Evolutionary conservation across 2,329 filamentous ascomycete genomes (phyloP).

Genomic region (Cladosporium sp.): DNA sequence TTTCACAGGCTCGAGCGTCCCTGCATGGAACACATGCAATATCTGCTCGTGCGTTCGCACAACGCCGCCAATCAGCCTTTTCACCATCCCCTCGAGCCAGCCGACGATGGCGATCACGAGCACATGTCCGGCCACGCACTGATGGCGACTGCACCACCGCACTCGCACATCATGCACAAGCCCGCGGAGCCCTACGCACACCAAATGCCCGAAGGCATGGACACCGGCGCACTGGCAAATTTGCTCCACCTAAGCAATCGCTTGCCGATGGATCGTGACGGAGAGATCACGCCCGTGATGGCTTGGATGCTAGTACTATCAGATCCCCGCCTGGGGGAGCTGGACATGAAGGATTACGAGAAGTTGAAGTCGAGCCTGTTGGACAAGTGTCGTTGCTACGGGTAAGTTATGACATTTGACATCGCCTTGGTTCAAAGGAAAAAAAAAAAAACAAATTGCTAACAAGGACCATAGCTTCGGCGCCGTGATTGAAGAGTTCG

Average conservation of each 20-base stretch:
- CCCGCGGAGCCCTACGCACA: conserved; percentile 61
- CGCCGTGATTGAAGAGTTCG: conserved; percentile 70
- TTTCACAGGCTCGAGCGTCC: conserved; percentile 75
- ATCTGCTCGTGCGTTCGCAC: conserved; percentile 63
- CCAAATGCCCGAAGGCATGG: conserved; percentile 73
- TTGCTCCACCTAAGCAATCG: conserved; percentile 81
- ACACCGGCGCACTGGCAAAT: conserved; percentile 73
- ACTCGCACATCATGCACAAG: conserved; percentile 58
- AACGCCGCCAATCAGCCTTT: conserved; percentile 42
- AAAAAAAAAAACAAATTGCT: not conserved
- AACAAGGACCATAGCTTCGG: conserved; percentile 53
- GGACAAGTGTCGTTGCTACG: conserved; percentile 86
- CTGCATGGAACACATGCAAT: conserved; percentile 88
- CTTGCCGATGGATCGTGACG: conserved; percentile 69
- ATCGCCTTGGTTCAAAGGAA: not conserved
- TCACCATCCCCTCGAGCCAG: conserved; percentile 41
- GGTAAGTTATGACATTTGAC: conserved; percentile 57
- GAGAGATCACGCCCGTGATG: conserved; percentile 94
- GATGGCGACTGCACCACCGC: conserved; percentile 88
- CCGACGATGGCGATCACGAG: conserved; percentile 58
- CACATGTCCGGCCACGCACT: conserved; percentile 77
- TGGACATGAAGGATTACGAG: conserved; percentile 66
- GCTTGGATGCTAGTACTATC: conserved; percentile 80
- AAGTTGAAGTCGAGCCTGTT: conserved; percentile 71
- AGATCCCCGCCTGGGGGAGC: conserved; percentile 66